Conservation (phyloP, 2,329 filamentous ascomycete genomes). For the Fusarium equiseti region DNA sequence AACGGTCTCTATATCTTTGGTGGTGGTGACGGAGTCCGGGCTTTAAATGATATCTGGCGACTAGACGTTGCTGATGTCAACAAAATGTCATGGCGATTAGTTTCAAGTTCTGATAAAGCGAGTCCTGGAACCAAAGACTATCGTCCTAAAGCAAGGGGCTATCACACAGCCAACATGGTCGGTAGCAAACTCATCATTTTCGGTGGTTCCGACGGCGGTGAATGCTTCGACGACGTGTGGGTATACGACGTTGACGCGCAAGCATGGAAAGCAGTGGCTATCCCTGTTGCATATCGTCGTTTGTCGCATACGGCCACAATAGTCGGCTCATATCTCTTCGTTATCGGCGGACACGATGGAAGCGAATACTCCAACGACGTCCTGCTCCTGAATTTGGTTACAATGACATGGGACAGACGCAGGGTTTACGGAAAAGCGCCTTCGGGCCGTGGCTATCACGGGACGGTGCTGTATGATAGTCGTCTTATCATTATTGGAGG, state of each 20-base stretch:
- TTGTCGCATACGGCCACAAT: conserved; percentile 77
- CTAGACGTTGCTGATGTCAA: conserved; percentile 74
- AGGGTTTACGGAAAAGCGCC: conserved; percentile 73
- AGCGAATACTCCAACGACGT: conserved; percentile 78
- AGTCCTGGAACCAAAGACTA: conserved; percentile 51
- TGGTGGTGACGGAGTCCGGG: conserved; percentile 76
- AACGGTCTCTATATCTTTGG: conserved; percentile 80
- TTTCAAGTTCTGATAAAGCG: conserved; percentile 63
- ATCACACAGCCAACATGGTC: conserved; percentile 80
- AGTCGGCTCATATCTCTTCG: conserved; percentile 77
- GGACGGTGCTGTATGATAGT: conserved; percentile 74
- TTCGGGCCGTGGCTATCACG: conserved; percentile 74
- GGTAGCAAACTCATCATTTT: conserved; percentile 79
- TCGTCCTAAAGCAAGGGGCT: conserved; percentile 73
- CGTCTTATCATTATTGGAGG: conserved; percentile 74
- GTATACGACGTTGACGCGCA: conserved; percentile 75
- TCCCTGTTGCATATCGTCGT: conserved; percentile 71
- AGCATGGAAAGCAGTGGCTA: conserved; percentile 69
- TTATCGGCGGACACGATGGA: conserved; percentile 77
- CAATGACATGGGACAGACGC: conserved; percentile 79
- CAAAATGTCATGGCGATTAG: conserved; percentile 77
- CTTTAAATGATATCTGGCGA: conserved; percentile 79
- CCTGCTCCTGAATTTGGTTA: conserved; percentile 75
- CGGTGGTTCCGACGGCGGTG: conserved; percentile 76
- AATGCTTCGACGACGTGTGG: conserved; percentile 81